Percentiles rank a stretch among this genome's conserved stretches.
Conservation (phyloP, 1,284 basidiomycete genomes). For the Kalmanozyma brasiliensis region DNA sequence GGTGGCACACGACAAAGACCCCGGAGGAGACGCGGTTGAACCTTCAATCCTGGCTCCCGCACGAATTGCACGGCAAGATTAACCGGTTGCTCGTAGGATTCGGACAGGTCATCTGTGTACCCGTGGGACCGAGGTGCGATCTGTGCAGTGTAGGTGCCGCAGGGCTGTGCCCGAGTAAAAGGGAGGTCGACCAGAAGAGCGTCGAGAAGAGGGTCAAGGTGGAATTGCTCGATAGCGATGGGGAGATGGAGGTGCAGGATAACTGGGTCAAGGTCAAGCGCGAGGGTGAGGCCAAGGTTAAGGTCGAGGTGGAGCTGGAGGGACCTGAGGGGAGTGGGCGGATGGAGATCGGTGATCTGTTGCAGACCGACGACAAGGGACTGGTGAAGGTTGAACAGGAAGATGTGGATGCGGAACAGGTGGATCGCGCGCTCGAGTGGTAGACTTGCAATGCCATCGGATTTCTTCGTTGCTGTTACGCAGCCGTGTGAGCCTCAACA, state of each 20-base stretch:
- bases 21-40: conserved; percentile 80
- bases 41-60: conserved; percentile 63
- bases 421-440: conserved; percentile 35
- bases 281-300: background rate
- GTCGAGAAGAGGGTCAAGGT: conserved; percentile 45
- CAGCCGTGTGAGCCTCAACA: conserved; percentile 40
- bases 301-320: conserved; percentile 38
- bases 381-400: conserved; percentile 19
- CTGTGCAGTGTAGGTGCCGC: conserved; percentile 52
- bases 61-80: conserved; percentile 53
- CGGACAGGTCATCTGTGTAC: conserved; percentile 83
- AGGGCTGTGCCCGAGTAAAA: conserved; percentile 56
- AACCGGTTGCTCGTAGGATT: conserved; percentile 66
- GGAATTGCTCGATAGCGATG: conserved; percentile 22
- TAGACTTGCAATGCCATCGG: conserved; percentile 7
- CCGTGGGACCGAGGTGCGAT: conserved; percentile 84
- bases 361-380: conserved; percentile 1
- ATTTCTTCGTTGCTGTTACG: background rate
- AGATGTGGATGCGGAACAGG: conserved; percentile 5
- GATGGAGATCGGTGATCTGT: conserved; percentile 14
- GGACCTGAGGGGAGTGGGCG: background rate
- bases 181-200: conserved; percentile 48
- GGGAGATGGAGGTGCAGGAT: background rate
- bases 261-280: conserved; percentile 26
- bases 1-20: conserved; percentile 89